A percentile compares a stretch with the other conserved stretches of the same genome.
These are phyloP conservation scores for Jaenimonas drosophilae DNA, from an alignment of 208 protist genomes.

Conservation along the genomic window DNA sequence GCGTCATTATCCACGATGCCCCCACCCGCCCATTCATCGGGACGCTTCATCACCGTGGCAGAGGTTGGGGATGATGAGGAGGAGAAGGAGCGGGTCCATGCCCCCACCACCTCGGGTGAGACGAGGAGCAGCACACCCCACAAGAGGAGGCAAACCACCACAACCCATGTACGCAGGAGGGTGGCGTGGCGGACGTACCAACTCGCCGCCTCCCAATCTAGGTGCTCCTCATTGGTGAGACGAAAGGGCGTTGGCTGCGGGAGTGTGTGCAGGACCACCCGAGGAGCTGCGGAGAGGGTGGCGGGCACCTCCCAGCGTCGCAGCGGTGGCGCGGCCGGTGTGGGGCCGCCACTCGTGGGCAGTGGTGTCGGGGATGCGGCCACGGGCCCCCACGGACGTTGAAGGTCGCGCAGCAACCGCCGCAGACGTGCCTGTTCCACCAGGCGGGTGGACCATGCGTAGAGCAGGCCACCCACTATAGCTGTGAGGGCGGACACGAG, in stretches of 20 bases:
- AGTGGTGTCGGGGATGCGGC: background rate
- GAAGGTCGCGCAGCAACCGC: background rate
- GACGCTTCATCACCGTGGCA: background rate
- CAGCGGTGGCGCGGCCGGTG: background rate
- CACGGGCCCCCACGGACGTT: background rate
- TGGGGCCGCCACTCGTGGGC: background rate
- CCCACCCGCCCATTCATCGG: background rate
- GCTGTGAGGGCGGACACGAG: slow-evolving; percentile 29
- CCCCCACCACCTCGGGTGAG: slow-evolving; percentile 51
- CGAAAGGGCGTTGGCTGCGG: too few species aligned
- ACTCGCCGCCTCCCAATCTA: background rate
- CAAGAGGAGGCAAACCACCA: slow-evolving; percentile 41
- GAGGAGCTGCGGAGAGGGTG: background rate
- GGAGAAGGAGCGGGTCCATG: slow-evolving; percentile 9
- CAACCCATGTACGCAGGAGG: slow-evolving; percentile 11
- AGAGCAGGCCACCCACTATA: slow-evolving; percentile 23
- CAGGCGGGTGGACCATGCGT: slow-evolving; percentile 10
- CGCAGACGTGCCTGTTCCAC: slow-evolving; percentile 2
- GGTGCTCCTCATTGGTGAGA: background rate
- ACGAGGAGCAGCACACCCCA: slow-evolving; percentile 59
- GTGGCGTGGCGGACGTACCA: background rate
- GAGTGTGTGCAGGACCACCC: too few species aligned
- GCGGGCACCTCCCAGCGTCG: background rate
- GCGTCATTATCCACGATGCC: slow-evolving; percentile 6
- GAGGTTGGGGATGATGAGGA: too few species aligned